Evolutionary conservation across 2,329 filamentous ascomycete genomes (phyloP), one percentile per base, ranked within the genome.

Genomic region (Penicillium sp.): DNA sequence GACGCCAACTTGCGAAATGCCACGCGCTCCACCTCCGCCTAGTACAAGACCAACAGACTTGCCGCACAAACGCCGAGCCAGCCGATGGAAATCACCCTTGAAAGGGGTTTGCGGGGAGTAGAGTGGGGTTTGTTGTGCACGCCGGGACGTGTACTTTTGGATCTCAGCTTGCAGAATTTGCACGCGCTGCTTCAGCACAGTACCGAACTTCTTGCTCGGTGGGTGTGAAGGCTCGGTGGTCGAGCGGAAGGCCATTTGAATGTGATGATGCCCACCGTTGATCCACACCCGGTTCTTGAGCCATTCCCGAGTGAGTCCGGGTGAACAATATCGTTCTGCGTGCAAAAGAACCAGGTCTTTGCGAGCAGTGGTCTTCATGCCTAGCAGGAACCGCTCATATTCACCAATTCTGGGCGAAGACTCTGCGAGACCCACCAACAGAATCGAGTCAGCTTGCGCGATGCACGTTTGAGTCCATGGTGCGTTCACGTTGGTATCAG

Each of bases 381-480:
- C 96, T 17, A 99, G 83, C 70, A 99, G 85, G 72, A 99, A 97
- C 3, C 94, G 86, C 73, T 99, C 94, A 66, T 97, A 99, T 73
- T 99, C 96, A 42, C 94, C 94, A 64, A 97, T 94, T 44, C 85
- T 88, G 0, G 94, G 89, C 3, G 93, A 96, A 0, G 89, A 89
- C 71, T 97, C 94, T 0, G 93, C 94, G 15, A 97, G 78, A 0
- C 92, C 94, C 29, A 99, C 91, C 9, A 99, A 82, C 8, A 99
- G 82, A 62, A 99, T 97, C 66, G 93, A 97, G 75, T 99, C 94
- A 1, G 94, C 94, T 75, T 99, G 94, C 17, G 89, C 89, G 63
- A 99, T 97, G 73, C 96, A 99, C 0, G 94, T 97, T 70, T 97
- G 92, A 0, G 96, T 99, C 94, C 94, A 99, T 0, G 93, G 93